These are phyloP conservation scores for Suhomyces maxii DNA, from an alignment of 1,139 yeast species.

Conservation along the genomic window DNA sequence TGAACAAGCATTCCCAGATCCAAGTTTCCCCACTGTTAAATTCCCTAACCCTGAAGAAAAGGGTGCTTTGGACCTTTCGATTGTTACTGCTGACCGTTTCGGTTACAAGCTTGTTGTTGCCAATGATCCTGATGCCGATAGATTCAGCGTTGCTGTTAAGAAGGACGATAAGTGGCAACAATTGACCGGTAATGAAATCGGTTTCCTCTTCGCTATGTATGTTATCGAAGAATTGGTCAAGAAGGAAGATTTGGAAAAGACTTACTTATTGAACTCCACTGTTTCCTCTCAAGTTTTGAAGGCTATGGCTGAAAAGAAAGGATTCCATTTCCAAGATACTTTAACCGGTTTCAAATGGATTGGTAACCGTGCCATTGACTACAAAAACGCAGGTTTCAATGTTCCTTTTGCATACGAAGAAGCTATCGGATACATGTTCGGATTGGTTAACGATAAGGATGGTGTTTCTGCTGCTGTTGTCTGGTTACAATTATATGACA, in stretches of 20 bases:
- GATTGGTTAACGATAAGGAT: constrained; percentile 87
- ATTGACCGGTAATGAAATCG: constrained; percentile 89
- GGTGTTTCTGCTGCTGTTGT: constrained; percentile 81
- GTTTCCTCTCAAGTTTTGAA: constrained; percentile 83
- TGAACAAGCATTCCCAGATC: constrained; percentile 76
- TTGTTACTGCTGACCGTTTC: constrained; percentile 48
- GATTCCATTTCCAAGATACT: constrained; percentile 73
- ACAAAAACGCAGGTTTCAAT: constrained; percentile 58
- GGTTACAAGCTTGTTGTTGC: constrained; percentile 66
- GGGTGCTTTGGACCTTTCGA: constrained; percentile 82
- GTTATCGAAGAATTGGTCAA: constrained; percentile 42
- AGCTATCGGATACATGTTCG: constrained; percentile 93
- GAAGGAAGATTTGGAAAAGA: constrained; percentile 28
- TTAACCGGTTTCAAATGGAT: constrained; percentile 98
- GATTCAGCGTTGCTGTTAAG: constrained; percentile 77
- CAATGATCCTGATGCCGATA: constrained; percentile 95
- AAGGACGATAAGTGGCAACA: constrained; percentile 62
- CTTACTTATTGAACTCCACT: constrained; percentile 79
- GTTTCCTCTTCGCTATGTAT: constrained; percentile 76
- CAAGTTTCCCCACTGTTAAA: constrained; percentile 77
- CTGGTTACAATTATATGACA: constrained; percentile 70
- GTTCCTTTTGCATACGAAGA: constrained; percentile 95
- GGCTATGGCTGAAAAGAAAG: constrained; percentile 64
- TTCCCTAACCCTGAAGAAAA: constrained; percentile 97
- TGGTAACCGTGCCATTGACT: constrained; percentile 81